A percentile compares a stretch with the other conserved stretches of the same genome.
Evolutionary conservation across 2,329 filamentous ascomycete genomes (phyloP).

Genomic region (Myriosclerotinia duriaeana): DNA sequence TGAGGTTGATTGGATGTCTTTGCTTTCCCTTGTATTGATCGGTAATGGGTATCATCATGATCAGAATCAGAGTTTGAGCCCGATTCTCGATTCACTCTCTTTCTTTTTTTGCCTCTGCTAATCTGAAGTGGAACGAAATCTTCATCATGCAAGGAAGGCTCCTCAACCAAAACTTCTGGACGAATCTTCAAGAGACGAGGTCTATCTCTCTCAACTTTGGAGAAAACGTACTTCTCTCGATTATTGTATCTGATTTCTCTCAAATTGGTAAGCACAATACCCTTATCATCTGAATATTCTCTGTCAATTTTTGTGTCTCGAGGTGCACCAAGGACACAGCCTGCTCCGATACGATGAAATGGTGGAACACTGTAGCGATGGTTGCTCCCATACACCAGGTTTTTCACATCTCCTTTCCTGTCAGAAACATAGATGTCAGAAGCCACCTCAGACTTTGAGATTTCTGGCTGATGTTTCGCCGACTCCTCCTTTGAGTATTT

Average conservation of each 20-base stretch:
- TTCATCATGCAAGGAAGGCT: constrained; percentile 33
- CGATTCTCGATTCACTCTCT: constrained; percentile 33
- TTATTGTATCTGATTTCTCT: constrained; percentile 39
- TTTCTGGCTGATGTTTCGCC: constrained; percentile 21
- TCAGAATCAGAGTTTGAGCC: constrained; percentile 45
- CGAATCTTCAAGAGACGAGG: constrained; percentile 47
- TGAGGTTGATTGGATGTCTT: constrained; percentile 44
- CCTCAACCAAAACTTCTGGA: constrained; percentile 36
- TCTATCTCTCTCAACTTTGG: constrained; percentile 44
- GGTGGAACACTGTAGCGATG: constrained; percentile 69
- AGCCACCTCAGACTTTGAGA: constrained; percentile 12
- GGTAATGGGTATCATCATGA: constrained; percentile 57
- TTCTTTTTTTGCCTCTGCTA: constrained; percentile 40
- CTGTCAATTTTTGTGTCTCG: constrained; percentile 64
- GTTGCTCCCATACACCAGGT: constrained; percentile 70
- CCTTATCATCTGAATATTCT: constrained; percentile 51
- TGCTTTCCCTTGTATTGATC: constrained; percentile 64
- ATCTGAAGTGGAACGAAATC: constrained; percentile 52
- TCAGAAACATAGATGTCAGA: constrained; percentile 61
- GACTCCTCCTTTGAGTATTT: background rate
- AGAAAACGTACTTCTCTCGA: constrained; percentile 49
- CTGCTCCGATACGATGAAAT: constrained; percentile 68
- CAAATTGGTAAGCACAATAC: constrained; percentile 48
- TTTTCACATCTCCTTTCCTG: constrained; percentile 72
- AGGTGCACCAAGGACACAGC: constrained; percentile 67